phyloP scores from a whole-genome alignment of 352 stramenopile species.

The Phytopythium helicoides region DNA sequence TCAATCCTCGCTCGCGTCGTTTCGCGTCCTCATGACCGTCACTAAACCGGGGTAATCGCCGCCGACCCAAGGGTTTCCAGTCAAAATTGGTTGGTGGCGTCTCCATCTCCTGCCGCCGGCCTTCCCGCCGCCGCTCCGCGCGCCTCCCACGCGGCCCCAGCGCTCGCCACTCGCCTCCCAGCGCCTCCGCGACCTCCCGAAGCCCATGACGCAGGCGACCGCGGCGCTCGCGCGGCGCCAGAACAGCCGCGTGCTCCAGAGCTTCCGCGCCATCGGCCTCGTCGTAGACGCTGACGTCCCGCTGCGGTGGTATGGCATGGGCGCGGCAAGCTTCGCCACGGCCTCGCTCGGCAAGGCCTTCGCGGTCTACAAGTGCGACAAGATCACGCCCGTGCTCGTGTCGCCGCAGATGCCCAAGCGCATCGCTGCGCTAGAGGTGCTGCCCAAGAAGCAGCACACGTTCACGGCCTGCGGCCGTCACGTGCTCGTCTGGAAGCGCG shows the following conservation, averaged over 20 bases:
- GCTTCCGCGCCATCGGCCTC: constrained; percentile 89
- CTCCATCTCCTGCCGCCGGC: no score
- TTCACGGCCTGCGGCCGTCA: constrained; percentile 73
- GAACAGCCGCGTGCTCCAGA: constrained; percentile 77
- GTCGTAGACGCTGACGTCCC: constrained; percentile 86
- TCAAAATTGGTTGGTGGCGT: no score
- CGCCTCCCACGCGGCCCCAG: no score
- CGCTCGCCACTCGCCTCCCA: no score
- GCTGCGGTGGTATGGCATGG: constrained; percentile 86
- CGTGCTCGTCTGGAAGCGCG: constrained; percentile 72
- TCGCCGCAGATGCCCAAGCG: constrained; percentile 79
- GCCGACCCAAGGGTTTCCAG: no score
- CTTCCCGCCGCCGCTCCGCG: no score
- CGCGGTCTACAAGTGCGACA: constrained; percentile 90
- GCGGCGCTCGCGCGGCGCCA: constrained; percentile 50
- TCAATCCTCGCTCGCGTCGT: no score
- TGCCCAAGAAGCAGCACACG: constrained; percentile 70
- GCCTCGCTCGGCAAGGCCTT: constrained; percentile 89
- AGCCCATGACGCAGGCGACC: constrained; percentile 24
- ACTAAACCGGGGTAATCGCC: no score
- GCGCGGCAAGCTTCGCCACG: constrained; percentile 86
- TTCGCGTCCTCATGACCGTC: no score
- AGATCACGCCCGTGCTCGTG: constrained; percentile 82
- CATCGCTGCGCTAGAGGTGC: constrained; percentile 61
- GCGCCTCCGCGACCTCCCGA: constrained; percentile 4